Conservation (phyloP, 768 basidiomycete species). For the Psilocybe subaeruginosa region DNA sequence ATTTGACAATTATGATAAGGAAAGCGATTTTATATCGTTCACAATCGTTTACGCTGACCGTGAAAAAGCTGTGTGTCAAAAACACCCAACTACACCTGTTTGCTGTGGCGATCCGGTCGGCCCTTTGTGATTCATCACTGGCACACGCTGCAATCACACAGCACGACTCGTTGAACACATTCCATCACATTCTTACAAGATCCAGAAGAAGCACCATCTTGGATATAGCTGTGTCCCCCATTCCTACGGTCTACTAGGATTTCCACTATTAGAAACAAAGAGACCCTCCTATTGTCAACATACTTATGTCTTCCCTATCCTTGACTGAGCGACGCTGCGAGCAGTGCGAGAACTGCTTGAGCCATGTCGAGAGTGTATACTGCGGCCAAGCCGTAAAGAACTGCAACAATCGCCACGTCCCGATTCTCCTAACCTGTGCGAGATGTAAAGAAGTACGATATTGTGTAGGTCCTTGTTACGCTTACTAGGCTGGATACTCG, state of each 20-base stretch:
- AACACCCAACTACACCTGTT: too few relatives aligned
- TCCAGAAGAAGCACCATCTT: too few relatives aligned
- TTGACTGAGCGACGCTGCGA: slow-evolving; percentile 11
- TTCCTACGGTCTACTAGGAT: neutral
- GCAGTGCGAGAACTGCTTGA: slow-evolving; percentile 21
- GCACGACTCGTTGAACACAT: too few relatives aligned
- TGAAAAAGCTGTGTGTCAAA: too few relatives aligned
- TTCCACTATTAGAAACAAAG: neutral
- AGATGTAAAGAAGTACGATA: slow-evolving; percentile 21
- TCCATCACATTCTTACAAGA: too few relatives aligned
- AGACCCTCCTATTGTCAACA: neutral
- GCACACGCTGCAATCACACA: too few relatives aligned
- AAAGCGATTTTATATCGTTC: too few relatives aligned
- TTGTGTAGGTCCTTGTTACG: slow-evolving; percentile 13
- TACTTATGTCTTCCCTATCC: neutral
- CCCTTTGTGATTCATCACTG: too few relatives aligned
- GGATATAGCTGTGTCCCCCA: too few relatives aligned
- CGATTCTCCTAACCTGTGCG: slow-evolving; percentile 16
- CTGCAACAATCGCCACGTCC: slow-evolving; percentile 17
- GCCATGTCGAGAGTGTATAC: slow-evolving; percentile 13
- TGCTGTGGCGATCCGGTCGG: too few relatives aligned
- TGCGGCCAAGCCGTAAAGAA: slow-evolving; percentile 13
- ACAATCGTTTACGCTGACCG: too few relatives aligned
- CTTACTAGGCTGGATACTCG: neutral
- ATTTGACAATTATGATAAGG: too few relatives aligned